Evolutionary conservation across 2,329 filamentous ascomycete species (phyloP).

Genomic region (Zarea fungicola): DNA sequence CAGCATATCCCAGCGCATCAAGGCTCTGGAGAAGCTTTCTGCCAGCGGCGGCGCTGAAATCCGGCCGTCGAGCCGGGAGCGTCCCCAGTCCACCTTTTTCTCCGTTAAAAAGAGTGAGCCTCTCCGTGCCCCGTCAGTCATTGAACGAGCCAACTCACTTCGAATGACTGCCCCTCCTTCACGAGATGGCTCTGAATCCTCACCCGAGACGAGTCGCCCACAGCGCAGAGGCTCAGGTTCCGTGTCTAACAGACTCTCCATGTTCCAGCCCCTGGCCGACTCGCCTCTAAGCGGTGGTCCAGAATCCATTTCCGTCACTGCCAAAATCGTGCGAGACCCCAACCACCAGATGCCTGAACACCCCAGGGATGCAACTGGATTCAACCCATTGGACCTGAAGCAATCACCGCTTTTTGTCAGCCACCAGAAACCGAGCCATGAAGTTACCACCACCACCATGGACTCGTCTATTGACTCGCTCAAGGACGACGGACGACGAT

Average conservation of each 20-base stretch:
- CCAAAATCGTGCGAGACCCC: slow-evolving; percentile 70
- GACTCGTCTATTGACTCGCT: slow-evolving; percentile 27
- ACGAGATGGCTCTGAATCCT: slow-evolving; percentile 39
- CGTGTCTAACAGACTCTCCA: slow-evolving; percentile 49
- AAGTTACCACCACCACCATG: slow-evolving; percentile 20
- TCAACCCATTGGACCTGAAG: slow-evolving; percentile 46
- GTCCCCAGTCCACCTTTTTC: slow-evolving; percentile 52
- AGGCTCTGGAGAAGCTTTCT: slow-evolving; percentile 79
- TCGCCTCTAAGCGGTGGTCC: slow-evolving; percentile 45
- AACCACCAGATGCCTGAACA: slow-evolving; percentile 31
- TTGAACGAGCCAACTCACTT: slow-evolving; percentile 37
- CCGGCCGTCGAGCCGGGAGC: slow-evolving; percentile 26
- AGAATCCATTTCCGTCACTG: slow-evolving; percentile 84
- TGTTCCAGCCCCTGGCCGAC: slow-evolving; percentile 42
- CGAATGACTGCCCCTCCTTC: slow-evolving; percentile 27
- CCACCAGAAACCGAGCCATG: slow-evolving; percentile 37
- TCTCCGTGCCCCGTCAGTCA: slow-evolving; percentile 40
- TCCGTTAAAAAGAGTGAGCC: slow-evolving; percentile 50
- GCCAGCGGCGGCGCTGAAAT: slow-evolving; percentile 27
- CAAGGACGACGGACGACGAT: slow-evolving; percentile 42
- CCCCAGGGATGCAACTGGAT: slow-evolving; percentile 40
- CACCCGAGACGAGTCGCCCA: slow-evolving; percentile 36
- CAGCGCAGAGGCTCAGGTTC: slow-evolving; percentile 47
- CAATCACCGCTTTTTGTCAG: slow-evolving; percentile 56
- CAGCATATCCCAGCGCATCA: slow-evolving; percentile 90